Evolutionary conservation across 2,329 filamentous ascomycete species (phyloP), one percentile per base, ranked within the genome.

Genomic region (Lanzia echinophila): DNA sequence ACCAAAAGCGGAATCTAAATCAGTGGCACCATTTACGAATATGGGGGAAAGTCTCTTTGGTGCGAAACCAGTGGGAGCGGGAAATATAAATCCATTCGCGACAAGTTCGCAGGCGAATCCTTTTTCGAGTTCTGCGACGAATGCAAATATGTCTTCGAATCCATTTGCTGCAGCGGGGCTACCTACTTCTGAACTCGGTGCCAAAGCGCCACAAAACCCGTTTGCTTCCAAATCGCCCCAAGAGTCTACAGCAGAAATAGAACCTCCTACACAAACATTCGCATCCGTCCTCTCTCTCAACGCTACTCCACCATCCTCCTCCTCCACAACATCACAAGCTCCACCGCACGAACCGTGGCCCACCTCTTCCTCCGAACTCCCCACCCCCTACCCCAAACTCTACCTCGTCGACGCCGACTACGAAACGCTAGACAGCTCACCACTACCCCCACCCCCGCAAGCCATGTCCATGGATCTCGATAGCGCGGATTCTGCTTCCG

Each of bases 341-440:
- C 56, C 61, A 12, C 75, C 81, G 0, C 72, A 79, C 1, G 81
- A 90, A 61, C 86, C 89, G 8, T 97, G 91, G 91, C 92, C 92
- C 0, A 67, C 78, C 12, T 72, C 76, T 8, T 19, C 78, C 38
- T 75, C 81, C 1, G 71, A 77, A 0, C 85, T 88, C 61, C 87
- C 89, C 0, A 57, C 75, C 1, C 75, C 90, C 0, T 97, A 91
- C 70, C 86, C 89, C 0, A 73, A 79, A 31, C 87, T 86, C 66
- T 88, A 90, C 73, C 82, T 92, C 43, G 77, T 86, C 48, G 94
- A 97, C 62, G 92, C 92, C 49, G 92, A 96, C 66, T 95, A 89
- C 71, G 94, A 99, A 70, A 88, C 87, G 3, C 79, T 97, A 24
- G 88, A 89, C 58, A 68, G 70, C 17, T 66, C 83, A 61, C 61